These are phyloP conservation scores for Candida sonorensis DNA, from an alignment of 805 yeast species.

Conservation along the genomic window DNA sequence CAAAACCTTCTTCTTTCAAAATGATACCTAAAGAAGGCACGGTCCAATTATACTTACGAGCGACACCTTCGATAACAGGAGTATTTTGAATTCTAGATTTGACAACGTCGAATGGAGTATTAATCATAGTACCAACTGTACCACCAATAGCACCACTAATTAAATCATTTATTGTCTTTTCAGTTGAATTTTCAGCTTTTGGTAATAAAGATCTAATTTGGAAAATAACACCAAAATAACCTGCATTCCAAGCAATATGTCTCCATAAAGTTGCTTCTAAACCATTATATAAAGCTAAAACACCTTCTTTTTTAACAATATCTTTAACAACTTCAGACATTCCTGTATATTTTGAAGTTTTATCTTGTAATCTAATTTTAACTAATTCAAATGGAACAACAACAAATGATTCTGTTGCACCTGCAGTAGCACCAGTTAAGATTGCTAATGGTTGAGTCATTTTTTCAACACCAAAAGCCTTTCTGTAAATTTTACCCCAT, in stretches of 20 bases:
- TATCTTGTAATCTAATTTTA: constrained; percentile 92
- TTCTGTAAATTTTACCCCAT: constrained; percentile 81
- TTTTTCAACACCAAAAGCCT: constrained; percentile 56
- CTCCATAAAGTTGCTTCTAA: constrained; percentile 97
- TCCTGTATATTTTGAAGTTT: constrained; percentile 71
- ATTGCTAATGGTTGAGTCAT: constrained; percentile 81
- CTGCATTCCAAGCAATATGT: constrained; percentile 96
- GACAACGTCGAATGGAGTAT: constrained; percentile 97
- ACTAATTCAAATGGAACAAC: constrained; percentile 97
- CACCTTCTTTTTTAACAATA: constrained; percentile 70
- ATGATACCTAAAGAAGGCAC: constrained; percentile 70
- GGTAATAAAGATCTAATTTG: constrained; percentile 80
- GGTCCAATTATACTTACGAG: constrained; percentile 90
- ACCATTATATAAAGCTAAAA: constrained; percentile 83
- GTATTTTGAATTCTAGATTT: constrained; percentile 91
- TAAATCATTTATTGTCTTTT: constrained; percentile 80
- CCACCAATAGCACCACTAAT: constrained; percentile 96
- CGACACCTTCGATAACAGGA: constrained; percentile 58
- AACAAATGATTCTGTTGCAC: constrained; percentile 93
- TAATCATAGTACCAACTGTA: constrained; percentile 87
- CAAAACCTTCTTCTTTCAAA: constrained; percentile 85
- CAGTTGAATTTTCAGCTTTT: constrained; percentile 58
- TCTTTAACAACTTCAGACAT: constrained; percentile 75
- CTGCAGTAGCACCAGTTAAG: constrained; percentile 96
- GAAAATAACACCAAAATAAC: constrained; percentile 92